A percentile compares a stretch with the other conserved stretches of the same genome.
phyloP scores from a whole-genome alignment of 306 rosid genomes.

The Oemleria cerasiformis region DNA sequence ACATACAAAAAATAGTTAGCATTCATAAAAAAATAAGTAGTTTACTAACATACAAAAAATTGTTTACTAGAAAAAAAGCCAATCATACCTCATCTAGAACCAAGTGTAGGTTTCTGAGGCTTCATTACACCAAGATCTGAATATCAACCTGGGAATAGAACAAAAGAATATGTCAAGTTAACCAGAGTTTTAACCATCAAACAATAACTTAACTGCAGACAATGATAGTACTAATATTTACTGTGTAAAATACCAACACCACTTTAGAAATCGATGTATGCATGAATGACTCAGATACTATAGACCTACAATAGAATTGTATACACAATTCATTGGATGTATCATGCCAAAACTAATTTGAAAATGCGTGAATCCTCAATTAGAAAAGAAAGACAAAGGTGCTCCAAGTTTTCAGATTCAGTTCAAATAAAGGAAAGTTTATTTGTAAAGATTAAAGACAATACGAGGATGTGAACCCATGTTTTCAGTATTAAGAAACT shows the following conservation, averaged over 20 bases:
- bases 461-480: background rate
- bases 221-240: background rate
- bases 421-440: background rate
- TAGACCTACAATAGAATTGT: background rate
- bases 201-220: background rate
- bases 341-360: background rate
- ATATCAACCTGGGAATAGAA: background rate
- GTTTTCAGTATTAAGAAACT: background rate
- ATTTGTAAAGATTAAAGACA: background rate
- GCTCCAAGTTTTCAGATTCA: background rate
- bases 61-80: background rate
- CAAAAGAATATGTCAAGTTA: background rate
- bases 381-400: background rate
- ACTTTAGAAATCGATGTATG: background rate
- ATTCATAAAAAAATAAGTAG: background rate
- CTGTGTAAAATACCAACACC: background rate
- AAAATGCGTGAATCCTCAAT: background rate
- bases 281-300: background rate
- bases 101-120: background rate
- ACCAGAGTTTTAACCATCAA: background rate
- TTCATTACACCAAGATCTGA: background rate
- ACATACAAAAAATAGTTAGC: conserved; percentile 14
- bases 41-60: too few relatives aligned
- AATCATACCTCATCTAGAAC: conserved; percentile 26
- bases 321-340: background rate